Conservation (phyloP, 306 rosid genomes). For the Cucumis cinereus region DNA sequence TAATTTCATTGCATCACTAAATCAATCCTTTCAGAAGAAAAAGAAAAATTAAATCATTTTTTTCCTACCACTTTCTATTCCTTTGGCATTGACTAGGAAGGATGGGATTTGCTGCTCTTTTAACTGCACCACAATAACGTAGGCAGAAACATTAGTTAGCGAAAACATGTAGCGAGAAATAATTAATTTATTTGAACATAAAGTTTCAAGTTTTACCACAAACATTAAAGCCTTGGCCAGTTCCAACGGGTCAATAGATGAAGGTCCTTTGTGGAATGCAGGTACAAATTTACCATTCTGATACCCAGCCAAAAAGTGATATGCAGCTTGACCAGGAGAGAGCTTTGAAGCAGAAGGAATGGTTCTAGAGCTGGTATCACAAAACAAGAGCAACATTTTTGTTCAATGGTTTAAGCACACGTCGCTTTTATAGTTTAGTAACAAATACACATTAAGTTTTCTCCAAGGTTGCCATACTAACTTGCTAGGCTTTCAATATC, state of each 20-base stretch:
- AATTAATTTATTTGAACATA: background rate
- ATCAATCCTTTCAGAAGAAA: background rate
- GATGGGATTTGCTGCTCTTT: conserved; percentile 24
- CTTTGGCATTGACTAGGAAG: conserved; percentile 24
- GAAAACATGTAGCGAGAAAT: background rate
- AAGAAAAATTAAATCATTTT: background rate
- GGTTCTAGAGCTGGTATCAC: conserved; percentile 19
- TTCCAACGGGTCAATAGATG: conserved; percentile 21
- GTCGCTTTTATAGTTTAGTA: background rate
- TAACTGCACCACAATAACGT: conserved; percentile 21
- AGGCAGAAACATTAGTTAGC: background rate
- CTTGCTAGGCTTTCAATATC: background rate
- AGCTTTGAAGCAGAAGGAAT: conserved; percentile 34
- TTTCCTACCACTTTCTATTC: conserved; percentile 20
- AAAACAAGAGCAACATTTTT: background rate
- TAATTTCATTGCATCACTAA: background rate
- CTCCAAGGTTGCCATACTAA: background rate
- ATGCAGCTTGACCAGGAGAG: conserved; percentile 39
- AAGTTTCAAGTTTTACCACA: conserved; percentile 19
- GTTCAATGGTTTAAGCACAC: background rate
- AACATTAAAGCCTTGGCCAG: conserved; percentile 23
- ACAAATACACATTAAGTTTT: background rate
- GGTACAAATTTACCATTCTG: conserved; percentile 38
- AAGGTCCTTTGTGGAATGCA: conserved; percentile 21
- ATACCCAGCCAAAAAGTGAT: conserved; percentile 36